Percentiles rank a stretch among this genome's conserved stretches.
phyloP scores from a whole-genome alignment of 2,329 filamentous ascomycete species.

The Neofusicoccum umdonicola region DNA sequence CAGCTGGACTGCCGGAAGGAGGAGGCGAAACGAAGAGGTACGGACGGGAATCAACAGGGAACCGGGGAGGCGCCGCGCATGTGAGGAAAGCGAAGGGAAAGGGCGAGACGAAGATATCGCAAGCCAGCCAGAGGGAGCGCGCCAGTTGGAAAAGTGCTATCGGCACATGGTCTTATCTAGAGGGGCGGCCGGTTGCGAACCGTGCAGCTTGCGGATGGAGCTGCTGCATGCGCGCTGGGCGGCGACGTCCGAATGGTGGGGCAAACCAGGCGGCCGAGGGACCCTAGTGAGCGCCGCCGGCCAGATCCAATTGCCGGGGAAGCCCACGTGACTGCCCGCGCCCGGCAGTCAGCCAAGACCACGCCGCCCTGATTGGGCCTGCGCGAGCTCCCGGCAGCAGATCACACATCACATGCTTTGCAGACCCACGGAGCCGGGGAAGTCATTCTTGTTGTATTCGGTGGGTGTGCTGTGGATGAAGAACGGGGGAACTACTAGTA shows the following conservation, averaged over 20 bases:
- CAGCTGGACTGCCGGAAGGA: background rate
- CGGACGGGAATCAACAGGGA: background rate
- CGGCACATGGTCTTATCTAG: conserved; percentile 15
- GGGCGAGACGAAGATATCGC: background rate
- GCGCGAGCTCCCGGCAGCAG: background rate
- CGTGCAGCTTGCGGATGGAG: conserved; percentile 1
- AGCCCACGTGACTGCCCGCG: conserved; percentile 3
- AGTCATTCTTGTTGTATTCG: background rate
- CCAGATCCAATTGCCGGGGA: background rate
- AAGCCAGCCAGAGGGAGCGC: background rate
- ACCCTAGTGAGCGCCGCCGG: too few relatives aligned
- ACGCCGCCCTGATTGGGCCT: background rate
- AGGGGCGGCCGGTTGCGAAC: conserved; percentile 5
- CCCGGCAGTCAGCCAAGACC: background rate
- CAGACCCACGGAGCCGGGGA: too few relatives aligned
- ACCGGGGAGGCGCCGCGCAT: background rate
- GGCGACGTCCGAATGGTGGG: conserved; percentile 19
- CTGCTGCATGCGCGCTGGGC: conserved; percentile 8
- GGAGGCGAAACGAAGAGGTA: background rate
- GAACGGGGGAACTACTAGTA: background rate
- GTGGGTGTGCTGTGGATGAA: background rate
- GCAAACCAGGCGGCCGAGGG: background rate
- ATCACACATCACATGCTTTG: background rate
- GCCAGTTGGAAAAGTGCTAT: conserved; percentile 2
- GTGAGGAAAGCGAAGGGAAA: background rate